phyloP scores from a whole-genome alignment of 257 asterid species.

The Plantago elongata region DNA sequence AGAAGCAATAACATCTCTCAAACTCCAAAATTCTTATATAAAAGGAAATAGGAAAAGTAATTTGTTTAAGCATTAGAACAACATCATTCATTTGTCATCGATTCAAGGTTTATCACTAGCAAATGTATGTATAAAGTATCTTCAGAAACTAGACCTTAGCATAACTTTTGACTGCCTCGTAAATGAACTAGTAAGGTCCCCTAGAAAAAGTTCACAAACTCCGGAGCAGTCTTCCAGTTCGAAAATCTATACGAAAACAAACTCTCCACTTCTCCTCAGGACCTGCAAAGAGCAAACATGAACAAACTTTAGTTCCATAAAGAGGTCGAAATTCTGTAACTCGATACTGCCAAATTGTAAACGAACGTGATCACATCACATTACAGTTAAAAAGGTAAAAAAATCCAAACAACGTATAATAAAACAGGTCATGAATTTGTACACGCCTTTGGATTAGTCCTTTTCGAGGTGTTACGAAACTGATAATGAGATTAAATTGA shows the following conservation, averaged over 20 bases:
- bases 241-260: slow-evolving; percentile 20
- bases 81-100: too few species aligned
- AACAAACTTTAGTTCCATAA: slow-evolving; percentile 7
- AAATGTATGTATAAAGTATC: slow-evolving; percentile 12
- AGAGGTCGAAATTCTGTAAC: slow-evolving; percentile 3
- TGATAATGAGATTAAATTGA: slow-evolving; percentile 15
- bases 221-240: slow-evolving; percentile 17
- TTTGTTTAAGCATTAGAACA: too few species aligned
- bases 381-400: slow-evolving; percentile 13
- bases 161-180: slow-evolving; percentile 12
- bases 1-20: not conserved
- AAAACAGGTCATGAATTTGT: slow-evolving; percentile 20
- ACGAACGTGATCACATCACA: not conserved
- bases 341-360: too few species aligned
- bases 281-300: slow-evolving; percentile 25
- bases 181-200: slow-evolving; percentile 15
- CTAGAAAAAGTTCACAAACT: slow-evolving; percentile 6
- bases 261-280: slow-evolving; percentile 29
- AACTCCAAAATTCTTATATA: not conserved
- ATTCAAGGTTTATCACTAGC: not conserved
- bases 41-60: too few species aligned
- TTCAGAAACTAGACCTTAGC: slow-evolving; percentile 23
- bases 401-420: slow-evolving; percentile 19
- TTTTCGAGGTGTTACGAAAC: slow-evolving; percentile 16
- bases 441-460: slow-evolving; percentile 24